Conservation (phyloP, 2,329 filamentous ascomycete genomes). For the Cercospora zeina region DNA sequence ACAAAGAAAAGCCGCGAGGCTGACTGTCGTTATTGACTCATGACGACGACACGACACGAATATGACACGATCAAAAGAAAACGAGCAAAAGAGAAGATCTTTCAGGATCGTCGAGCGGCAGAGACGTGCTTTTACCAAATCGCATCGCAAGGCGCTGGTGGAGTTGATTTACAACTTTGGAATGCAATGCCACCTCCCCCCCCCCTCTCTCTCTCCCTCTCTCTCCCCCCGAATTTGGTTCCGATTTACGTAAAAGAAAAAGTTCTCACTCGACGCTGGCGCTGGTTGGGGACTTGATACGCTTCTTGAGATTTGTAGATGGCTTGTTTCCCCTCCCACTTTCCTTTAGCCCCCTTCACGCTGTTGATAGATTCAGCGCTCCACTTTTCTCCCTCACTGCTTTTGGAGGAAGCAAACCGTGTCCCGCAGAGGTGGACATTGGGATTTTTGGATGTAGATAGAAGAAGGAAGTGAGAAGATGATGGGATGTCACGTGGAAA, state of each 20-base stretch:
- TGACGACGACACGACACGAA: conserved; percentile 17
- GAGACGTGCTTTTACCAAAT: neutral
- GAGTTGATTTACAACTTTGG: neutral
- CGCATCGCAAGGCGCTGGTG: conserved; percentile 20
- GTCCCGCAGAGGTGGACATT: conserved; percentile 11
- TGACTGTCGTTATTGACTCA: conserved; percentile 15
- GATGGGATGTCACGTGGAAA: neutral
- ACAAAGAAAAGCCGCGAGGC: conserved; percentile 16
- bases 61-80: conserved; percentile 6
- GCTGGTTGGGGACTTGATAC: conserved; percentile 7
- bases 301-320: neutral
- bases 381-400: neutral
- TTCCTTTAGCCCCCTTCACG: neutral
- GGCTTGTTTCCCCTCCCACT: neutral
- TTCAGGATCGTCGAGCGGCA: neutral
- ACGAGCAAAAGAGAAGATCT: conserved; percentile 1
- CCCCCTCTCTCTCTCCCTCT: neutral
- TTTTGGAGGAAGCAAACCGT: neutral
- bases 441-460: neutral
- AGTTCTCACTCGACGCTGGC: conserved; percentile 14
- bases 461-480: neutral
- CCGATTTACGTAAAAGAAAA: conserved; percentile 7
- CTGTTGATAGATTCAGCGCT: conserved; percentile 3
- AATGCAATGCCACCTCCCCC: neutral
- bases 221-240: neutral